Evolutionary conservation across 2,329 filamentous ascomycete species (phyloP).

Genomic region (Neopestalotiopsis sp.): DNA sequence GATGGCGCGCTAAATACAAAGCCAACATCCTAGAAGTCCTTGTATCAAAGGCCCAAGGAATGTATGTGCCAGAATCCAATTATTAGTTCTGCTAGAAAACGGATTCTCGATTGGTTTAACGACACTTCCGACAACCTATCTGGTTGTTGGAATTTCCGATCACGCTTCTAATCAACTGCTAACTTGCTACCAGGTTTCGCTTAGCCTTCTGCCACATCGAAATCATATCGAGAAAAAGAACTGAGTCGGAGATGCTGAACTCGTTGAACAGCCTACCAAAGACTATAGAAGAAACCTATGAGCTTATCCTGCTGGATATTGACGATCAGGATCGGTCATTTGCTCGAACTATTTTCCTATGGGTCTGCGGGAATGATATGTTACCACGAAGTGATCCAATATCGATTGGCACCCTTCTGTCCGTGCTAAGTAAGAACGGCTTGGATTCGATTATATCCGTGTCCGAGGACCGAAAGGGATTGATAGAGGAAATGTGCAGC

Average conservation of each 20-base stretch:
- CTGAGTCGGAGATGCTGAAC: not conserved
- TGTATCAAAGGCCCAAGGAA: conserved; percentile 6
- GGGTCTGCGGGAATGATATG: not conserved
- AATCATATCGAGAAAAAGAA: not conserved
- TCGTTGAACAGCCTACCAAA: not conserved
- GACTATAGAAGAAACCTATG: not conserved
- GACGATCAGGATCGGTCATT: not conserved
- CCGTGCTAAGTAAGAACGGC: not conserved
- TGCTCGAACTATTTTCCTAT: not conserved
- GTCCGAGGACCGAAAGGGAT: not conserved
- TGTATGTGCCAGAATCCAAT: not conserved
- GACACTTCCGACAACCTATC: too few species aligned
- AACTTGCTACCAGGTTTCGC: not conserved
- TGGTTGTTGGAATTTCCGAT: too few species aligned
- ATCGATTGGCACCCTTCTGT: not conserved
- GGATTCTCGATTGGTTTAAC: too few species aligned
- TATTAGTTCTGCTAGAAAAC: too few species aligned
- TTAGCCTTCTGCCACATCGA: not conserved
- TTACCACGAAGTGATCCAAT: not conserved
- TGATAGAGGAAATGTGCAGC: not conserved
- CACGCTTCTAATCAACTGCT: not conserved
- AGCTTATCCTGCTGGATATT: not conserved
- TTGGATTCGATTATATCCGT: too few species aligned
- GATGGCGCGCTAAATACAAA: not conserved
- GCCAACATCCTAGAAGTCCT: not conserved